Evolutionary conservation across 495 filamentous ascomycete genomes (phyloP).

Genomic region (Penicillium flavigenum): DNA sequence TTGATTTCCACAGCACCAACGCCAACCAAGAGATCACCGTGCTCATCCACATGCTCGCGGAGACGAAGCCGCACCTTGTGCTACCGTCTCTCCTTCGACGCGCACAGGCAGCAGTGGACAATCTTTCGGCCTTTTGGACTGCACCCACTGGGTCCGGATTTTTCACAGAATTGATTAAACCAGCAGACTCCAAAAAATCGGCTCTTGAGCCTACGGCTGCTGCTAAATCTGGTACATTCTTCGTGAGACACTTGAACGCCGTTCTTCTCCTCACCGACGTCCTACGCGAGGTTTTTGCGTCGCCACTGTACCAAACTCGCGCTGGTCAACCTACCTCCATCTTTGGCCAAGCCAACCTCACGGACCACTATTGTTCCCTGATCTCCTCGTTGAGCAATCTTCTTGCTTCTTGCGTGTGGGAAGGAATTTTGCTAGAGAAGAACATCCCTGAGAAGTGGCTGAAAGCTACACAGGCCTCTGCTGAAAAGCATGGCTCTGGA

Average conservation of each 20-base stretch:
- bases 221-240: constrained; percentile 62
- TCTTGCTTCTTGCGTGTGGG: constrained; percentile 74
- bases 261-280: constrained; percentile 71
- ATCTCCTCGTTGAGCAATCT: constrained; percentile 71
- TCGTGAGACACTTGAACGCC: constrained; percentile 73
- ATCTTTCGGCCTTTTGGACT: constrained; percentile 62
- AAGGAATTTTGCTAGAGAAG: constrained; percentile 73
- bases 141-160: constrained; percentile 53
- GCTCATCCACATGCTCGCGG: constrained; percentile 77
- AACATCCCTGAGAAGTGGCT: constrained; percentile 66
- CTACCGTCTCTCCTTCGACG: constrained; percentile 76
- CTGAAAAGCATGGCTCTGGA: constrained; percentile 46
- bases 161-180: constrained; percentile 63
- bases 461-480: constrained; percentile 56
- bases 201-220: constrained; percentile 21
- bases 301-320: constrained; percentile 60
- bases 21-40: constrained; percentile 65
- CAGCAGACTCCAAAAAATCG: constrained; percentile 26
- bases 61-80: constrained; percentile 77
- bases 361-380: constrained; percentile 71
- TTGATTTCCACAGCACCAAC: constrained; percentile 66
- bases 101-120: constrained; percentile 65
- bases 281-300: constrained; percentile 69
- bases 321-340: constrained; percentile 51
- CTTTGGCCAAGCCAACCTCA: constrained; percentile 72